Conservation (phyloP, 306 rosid species). For the Pterocarpus santalinus region DNA sequence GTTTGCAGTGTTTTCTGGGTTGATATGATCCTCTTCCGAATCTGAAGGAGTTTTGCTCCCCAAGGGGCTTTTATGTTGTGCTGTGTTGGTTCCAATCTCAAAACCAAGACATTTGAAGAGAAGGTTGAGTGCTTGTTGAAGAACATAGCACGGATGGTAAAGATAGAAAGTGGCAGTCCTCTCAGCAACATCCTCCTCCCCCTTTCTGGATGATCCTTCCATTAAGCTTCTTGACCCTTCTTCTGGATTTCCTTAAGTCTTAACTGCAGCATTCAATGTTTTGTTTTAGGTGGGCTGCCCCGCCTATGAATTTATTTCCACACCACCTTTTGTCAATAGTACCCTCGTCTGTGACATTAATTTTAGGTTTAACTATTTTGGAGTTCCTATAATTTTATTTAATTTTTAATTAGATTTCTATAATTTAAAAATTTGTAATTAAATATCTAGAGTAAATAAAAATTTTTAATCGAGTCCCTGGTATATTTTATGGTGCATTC, state of each 20-base stretch:
- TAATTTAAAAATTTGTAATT: no score
- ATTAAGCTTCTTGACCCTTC: not conserved
- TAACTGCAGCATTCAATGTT: no score
- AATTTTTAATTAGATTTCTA: no score
- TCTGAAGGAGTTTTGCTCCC: constrained; percentile 3
- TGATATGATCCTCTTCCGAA: not conserved
- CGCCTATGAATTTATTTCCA: no score
- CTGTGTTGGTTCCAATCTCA: constrained; percentile 20
- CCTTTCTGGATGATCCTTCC: not conserved
- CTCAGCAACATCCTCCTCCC: not conserved
- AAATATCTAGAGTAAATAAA: no score
- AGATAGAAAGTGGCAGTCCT: not conserved
- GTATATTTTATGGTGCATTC: no score
- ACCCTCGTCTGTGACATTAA: no score
- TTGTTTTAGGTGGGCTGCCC: no score
- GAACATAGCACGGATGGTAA: constrained; percentile 6
- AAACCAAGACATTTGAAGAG: constrained; percentile 40
- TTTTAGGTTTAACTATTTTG: no score
- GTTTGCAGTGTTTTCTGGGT: not conserved
- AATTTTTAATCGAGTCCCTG: no score
- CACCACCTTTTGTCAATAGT: no score
- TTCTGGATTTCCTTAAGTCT: not conserved
- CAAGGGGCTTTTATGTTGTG: not conserved
- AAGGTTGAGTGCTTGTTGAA: constrained; percentile 27
- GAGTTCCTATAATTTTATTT: no score